Evolutionary conservation across 805 yeast species (phyloP).

Genomic region (Ogataea degrootiae): DNA sequence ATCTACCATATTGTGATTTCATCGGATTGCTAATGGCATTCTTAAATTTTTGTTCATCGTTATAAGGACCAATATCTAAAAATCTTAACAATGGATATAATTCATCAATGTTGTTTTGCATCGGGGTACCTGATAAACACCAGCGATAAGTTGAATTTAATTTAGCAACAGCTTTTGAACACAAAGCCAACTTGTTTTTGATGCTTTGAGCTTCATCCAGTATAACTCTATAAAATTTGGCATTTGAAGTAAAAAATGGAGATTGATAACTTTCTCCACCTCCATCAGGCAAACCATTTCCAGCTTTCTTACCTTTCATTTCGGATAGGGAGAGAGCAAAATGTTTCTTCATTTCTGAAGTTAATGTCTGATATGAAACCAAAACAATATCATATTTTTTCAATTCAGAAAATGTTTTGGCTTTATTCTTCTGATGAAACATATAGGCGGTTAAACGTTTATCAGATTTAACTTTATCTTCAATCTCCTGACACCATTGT

Average conservation of each 20-base stretch:
- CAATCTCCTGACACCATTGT: conserved; percentile 82
- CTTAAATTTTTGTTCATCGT: conserved; percentile 50
- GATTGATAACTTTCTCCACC: conserved; percentile 47
- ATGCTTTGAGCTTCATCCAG: conserved; percentile 56
- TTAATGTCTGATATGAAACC: conserved; percentile 75
- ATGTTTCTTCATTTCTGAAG: conserved; percentile 73
- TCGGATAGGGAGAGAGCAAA: conserved; percentile 34
- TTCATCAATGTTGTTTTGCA: conserved; percentile 53
- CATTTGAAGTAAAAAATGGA: conserved; percentile 54
- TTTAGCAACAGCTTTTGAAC: conserved; percentile 42
- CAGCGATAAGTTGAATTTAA: conserved; percentile 37
- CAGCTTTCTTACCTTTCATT: conserved; percentile 20
- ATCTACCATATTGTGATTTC: conserved; percentile 29
- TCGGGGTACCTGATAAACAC: conserved; percentile 57
- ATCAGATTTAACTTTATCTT: conserved; percentile 51
- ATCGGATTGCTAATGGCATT: conserved; percentile 54
- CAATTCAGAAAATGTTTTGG: conserved; percentile 42
- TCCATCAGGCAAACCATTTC: conserved; percentile 32
- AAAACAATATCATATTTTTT: conserved; percentile 65
- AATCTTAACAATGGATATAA: conserved; percentile 48
- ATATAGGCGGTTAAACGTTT: conserved; percentile 46
- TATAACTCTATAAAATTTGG: conserved; percentile 47
- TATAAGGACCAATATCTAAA: conserved; percentile 58
- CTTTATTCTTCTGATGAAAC: conserved; percentile 49
- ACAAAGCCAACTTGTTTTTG: conserved; percentile 44